Evolutionary conservation across 139 green algal species (phyloP).

Genomic region (Ostreobium quekettii): DNA sequence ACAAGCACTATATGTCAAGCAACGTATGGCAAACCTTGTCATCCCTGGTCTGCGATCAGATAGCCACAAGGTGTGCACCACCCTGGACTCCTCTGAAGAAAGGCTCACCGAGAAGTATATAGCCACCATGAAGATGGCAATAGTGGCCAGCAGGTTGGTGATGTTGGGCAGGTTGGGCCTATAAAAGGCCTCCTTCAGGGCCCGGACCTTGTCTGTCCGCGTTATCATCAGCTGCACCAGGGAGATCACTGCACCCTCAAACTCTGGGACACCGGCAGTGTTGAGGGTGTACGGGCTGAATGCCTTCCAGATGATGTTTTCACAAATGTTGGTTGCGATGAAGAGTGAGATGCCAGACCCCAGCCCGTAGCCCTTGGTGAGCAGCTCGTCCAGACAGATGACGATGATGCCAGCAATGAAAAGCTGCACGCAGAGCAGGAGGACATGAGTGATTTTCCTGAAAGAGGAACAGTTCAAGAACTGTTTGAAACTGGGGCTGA

Average conservation of each 20-base stretch:
- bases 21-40: too few relatives aligned
- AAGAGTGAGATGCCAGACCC: constrained; percentile 98
- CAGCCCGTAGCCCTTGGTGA: constrained; percentile 95
- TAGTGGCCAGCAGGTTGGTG: constrained; percentile 91
- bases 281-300: constrained; percentile 84
- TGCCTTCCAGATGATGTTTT: constrained; percentile 99
- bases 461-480: too few relatives aligned
- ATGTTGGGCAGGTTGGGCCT: constrained; percentile 93
- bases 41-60: too few relatives aligned
- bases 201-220: constrained; percentile 81
- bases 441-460: too few relatives aligned
- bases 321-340: constrained; percentile 99
- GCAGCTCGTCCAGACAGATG: constrained; percentile 96
- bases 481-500: too few relatives aligned
- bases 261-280: constrained; percentile 80
- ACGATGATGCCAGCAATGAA: constrained; percentile 97
- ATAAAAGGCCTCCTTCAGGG: constrained; percentile 98
- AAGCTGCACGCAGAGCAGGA: too few relatives aligned
- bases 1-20: too few relatives aligned
- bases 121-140: constrained; percentile 94
- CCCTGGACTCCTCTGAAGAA: background rate
- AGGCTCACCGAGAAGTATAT: constrained; percentile 89
- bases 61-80: too few relatives aligned
- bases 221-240: constrained; percentile 96
- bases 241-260: constrained; percentile 96